phyloP scores from a whole-genome alignment of 306 rosid species.

The Pachyrhizus erosus region DNA sequence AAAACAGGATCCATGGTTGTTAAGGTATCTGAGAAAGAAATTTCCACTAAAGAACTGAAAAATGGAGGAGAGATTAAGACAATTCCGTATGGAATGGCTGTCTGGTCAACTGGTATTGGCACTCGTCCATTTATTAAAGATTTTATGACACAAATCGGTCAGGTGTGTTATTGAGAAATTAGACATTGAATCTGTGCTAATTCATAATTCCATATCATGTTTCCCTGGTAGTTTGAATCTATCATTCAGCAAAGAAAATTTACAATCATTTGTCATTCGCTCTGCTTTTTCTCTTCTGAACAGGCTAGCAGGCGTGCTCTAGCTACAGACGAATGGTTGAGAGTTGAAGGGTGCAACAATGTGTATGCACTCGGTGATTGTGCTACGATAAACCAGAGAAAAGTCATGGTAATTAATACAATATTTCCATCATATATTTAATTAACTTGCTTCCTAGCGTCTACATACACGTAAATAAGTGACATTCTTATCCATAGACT shows the following conservation, averaged over 20 bases:
- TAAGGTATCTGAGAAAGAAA: slow-evolving; percentile 85
- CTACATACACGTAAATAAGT: neutral
- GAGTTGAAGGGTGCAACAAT: slow-evolving; percentile 85
- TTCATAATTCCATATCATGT: slow-evolving; percentile 27
- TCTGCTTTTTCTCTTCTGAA: slow-evolving; percentile 23
- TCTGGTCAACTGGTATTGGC: slow-evolving; percentile 98
- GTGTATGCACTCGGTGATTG: slow-evolving; percentile 97
- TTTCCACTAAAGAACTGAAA: slow-evolving; percentile 80
- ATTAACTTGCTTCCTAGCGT: neutral
- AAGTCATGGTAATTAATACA: slow-evolving; percentile 74
- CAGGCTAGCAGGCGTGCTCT: slow-evolving; percentile 92
- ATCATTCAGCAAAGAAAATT: neutral
- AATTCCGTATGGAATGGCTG: slow-evolving; percentile 94
- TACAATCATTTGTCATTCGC: neutral
- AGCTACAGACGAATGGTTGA: slow-evolving; percentile 99
- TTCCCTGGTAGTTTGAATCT: neutral
- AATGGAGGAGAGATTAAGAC: slow-evolving; percentile 68
- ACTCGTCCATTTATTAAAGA: slow-evolving; percentile 87
- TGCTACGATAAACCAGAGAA: slow-evolving; percentile 96
- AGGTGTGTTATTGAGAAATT: slow-evolving; percentile 62
- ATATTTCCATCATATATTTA: slow-evolving; percentile 5
- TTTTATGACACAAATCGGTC: slow-evolving; percentile 88
- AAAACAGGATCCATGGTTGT: slow-evolving; percentile 97
- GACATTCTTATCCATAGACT: slow-evolving; percentile 4
- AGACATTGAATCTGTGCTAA: neutral